These are phyloP conservation scores for Nicotiana rustica DNA, from an alignment of 305 asterid species.

Conservation along the genomic window DNA sequence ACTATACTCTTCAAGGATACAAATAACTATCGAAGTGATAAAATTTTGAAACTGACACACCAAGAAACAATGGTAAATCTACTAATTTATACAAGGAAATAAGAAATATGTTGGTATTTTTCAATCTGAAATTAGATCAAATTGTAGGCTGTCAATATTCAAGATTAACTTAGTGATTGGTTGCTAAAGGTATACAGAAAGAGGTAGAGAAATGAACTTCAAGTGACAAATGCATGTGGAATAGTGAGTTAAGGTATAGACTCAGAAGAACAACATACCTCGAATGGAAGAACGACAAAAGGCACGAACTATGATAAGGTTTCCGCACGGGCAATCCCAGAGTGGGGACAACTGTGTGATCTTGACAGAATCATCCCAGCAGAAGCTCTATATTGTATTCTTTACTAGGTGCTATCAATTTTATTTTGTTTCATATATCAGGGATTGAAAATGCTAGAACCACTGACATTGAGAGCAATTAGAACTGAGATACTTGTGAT, in stretches of 20 bases:
- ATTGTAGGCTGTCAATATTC: neutral
- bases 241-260: neutral
- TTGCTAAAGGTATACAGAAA: slow-evolving; percentile 39
- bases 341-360: slow-evolving; percentile 29
- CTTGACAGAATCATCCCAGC: slow-evolving; percentile 16
- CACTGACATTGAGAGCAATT: slow-evolving; percentile 74
- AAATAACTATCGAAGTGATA: neutral
- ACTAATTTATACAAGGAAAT: neutral
- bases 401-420: slow-evolving; percentile 29
- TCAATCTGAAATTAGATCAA: neutral
- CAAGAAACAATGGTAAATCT: neutral
- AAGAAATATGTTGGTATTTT: neutral
- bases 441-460: slow-evolving; percentile 88
- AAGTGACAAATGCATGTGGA: slow-evolving; percentile 14
- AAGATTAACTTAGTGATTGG: neutral
- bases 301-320: neutral
- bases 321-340: neutral
- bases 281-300: slow-evolving; percentile 17
- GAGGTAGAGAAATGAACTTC: slow-evolving; percentile 18
- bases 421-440: slow-evolving; percentile 44
- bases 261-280: slow-evolving; percentile 23
- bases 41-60: neutral
- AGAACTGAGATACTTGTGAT: slow-evolving; percentile 79
- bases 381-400: slow-evolving; percentile 19
- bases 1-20: neutral